Evolutionary conservation across 768 basidiomycete species (phyloP), one percentile per base, ranked within the genome.

Genomic region (Boletus tomentosulus): DNA sequence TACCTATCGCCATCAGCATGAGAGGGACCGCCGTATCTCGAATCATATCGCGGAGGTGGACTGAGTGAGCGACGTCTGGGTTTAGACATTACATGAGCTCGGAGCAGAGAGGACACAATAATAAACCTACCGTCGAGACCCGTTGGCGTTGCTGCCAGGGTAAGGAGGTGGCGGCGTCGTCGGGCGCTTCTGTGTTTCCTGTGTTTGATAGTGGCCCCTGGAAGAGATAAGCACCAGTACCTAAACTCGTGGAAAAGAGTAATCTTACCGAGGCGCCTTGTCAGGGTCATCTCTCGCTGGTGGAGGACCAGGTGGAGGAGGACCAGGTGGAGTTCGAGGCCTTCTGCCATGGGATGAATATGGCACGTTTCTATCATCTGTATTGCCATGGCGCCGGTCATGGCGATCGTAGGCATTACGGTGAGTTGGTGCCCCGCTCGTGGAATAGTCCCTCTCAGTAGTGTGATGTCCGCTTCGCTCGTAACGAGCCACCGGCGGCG

Each of bases 41-140:
- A 68, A 24, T 68, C 62, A 46, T 81, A 72, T 41, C 82, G 75
- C 53, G 79, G 71, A 56, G 79, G 78, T 55, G 80, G 81, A 61
- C 88, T 90, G 62, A 82, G 78, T 33, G 89, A 91, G 49, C 88
- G 85, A 60, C 88, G 85, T 53, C 86, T 87, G 55, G 28, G 24
- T 49, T 19, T 48, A 38, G 19, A 25, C 43, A 25, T 50, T 35
- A 10, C 4, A 43, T 55, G 24, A 56, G 19, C 15, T n/a, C 4
- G 24, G 2, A 22, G 0, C 3, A 22, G 3, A 12, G 0, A 16
- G 3, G 22, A 55, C 50, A 4, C 55, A 38, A 27, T 16, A 46
- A 41, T 43, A 46, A 43, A 27, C 58, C 43, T 24, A 75, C 84
- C 76, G 62, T 59, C 74, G 71, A 49, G 74, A 64, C 52, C 78